Percentiles rank a stretch among this genome's conserved stretches.
phyloP scores from a whole-genome alignment of 345 rosid genomes.

The Linum trigynum region DNA sequence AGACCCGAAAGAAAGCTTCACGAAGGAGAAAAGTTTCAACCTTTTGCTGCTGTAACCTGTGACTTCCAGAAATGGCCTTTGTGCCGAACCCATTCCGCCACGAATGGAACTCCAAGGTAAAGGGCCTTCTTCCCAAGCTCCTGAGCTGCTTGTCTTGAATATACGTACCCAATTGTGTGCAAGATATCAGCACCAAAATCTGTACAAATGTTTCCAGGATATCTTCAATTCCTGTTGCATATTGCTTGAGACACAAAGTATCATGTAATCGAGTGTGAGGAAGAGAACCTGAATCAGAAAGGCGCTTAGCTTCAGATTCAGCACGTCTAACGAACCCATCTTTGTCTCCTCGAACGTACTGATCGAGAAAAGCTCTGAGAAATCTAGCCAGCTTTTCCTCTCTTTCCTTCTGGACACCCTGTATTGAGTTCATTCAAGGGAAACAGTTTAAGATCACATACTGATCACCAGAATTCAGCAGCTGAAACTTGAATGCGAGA shows the following conservation, averaged over 20 bases:
- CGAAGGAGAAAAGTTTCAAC: constrained; percentile 11
- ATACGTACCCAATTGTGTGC: constrained; percentile 50
- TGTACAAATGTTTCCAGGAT: constrained; percentile 12
- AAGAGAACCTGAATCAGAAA: constrained; percentile 41
- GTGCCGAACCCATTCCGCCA: constrained; percentile 61
- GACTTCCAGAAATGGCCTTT: constrained; percentile 73
- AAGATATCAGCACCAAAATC: constrained; percentile 50
- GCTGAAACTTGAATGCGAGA: background rate
- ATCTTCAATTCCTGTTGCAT: too few relatives aligned
- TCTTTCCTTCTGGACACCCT: constrained; percentile 65
- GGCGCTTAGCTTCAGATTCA: constrained; percentile 49
- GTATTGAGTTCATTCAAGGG: constrained; percentile 6
- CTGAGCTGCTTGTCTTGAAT: constrained; percentile 56
- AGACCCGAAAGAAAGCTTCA: background rate
- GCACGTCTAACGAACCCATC: constrained; percentile 40
- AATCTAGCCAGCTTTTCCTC: constrained; percentile 58
- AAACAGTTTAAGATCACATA: background rate
- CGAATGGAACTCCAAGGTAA: constrained; percentile 58
- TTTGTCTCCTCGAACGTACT: constrained; percentile 51
- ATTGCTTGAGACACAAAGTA: too few relatives aligned
- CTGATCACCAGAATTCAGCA: background rate
- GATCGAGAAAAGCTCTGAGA: constrained; percentile 42
- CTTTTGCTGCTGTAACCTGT: constrained; percentile 70
- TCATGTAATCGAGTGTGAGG: too few relatives aligned
- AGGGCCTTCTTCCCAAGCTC: constrained; percentile 69